These are phyloP conservation scores for Clausena lansium DNA, from an alignment of 345 rosid species.

Conservation along the genomic window DNA sequence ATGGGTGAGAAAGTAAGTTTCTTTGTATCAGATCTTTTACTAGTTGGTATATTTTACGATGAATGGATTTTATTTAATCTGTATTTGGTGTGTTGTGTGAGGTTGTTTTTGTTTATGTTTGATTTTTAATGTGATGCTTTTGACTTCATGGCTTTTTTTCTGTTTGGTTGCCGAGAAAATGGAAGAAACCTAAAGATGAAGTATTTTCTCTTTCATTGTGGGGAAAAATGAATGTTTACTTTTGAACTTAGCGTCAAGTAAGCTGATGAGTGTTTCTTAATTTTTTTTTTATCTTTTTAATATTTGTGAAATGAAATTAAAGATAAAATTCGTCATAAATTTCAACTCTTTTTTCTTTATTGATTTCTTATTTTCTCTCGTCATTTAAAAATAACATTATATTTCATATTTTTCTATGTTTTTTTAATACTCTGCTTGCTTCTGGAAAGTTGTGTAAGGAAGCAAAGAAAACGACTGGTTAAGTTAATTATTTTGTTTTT, in stretches of 20 bases:
- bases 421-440: not conserved
- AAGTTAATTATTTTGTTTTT: not conserved
- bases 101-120: not conserved
- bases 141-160: not conserved
- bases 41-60: not conserved
- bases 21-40: conserved; percentile 17
- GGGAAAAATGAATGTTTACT: not conserved
- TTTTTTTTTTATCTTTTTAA: not conserved
- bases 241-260: not conserved
- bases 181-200: not conserved
- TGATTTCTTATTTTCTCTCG: no score
- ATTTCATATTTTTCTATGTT: no score
- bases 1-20: conserved; percentile 16
- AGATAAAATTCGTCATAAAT: not conserved
- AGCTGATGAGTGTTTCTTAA: not conserved
- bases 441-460: not conserved
- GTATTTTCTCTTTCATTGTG: not conserved
- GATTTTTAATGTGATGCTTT: conserved; percentile 5
- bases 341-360: not conserved
- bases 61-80: not conserved
- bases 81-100: not conserved
- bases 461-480: not conserved
- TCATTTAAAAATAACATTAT: no score
- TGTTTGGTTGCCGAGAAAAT: conserved; percentile 17
- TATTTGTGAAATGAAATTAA: not conserved